A percentile compares a stretch with the other conserved stretches of the same genome.
phyloP scores from a whole-genome alignment of 805 yeast species.

The Wickerhamiella azyma region DNA sequence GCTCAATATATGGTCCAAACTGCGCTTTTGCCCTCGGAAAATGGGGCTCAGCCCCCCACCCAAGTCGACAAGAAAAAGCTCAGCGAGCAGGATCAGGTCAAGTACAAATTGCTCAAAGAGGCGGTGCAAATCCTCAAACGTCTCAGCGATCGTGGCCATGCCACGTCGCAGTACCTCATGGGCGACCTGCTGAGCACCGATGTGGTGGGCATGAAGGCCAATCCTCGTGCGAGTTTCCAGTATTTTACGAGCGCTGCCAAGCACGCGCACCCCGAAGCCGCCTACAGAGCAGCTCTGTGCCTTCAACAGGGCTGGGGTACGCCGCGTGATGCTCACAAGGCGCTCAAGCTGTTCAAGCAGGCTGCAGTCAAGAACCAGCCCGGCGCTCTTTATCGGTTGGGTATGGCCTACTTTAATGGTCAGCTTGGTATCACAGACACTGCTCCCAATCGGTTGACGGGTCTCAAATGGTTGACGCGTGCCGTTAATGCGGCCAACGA shows the following conservation, averaged over 20 bases:
- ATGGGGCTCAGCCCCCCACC: background rate
- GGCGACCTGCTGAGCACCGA: slow-evolving; percentile 87
- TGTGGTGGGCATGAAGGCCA: slow-evolving; percentile 58
- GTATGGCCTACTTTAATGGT: slow-evolving; percentile 71
- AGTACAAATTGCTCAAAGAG: slow-evolving; percentile 55
- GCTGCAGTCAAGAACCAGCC: slow-evolving; percentile 90
- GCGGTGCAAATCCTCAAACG: slow-evolving; percentile 56
- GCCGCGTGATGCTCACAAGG: slow-evolving; percentile 73
- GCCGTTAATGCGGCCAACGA: slow-evolving; percentile 78
- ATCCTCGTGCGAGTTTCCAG: slow-evolving; percentile 58
- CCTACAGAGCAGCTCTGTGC: slow-evolving; percentile 82
- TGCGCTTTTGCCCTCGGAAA: slow-evolving; percentile 35
- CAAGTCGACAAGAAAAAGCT: slow-evolving; percentile 3
- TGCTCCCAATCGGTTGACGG: slow-evolving; percentile 61
- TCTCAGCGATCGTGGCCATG: slow-evolving; percentile 64
- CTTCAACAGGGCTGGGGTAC: slow-evolving; percentile 92
- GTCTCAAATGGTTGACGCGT: slow-evolving; percentile 83
- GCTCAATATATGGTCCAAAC: slow-evolving; percentile 85
- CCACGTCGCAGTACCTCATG: slow-evolving; percentile 81
- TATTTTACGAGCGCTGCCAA: slow-evolving; percentile 85
- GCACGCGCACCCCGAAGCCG: slow-evolving; percentile 82
- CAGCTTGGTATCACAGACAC: slow-evolving; percentile 65
- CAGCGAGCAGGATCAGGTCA: slow-evolving; percentile 27
- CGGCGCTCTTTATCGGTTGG: slow-evolving; percentile 91
- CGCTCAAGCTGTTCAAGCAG: slow-evolving; percentile 64